Base-by-base conservation (phyloP, 2,329 filamentous ascomycete species). In the Ramularia endophylla region DNA sequence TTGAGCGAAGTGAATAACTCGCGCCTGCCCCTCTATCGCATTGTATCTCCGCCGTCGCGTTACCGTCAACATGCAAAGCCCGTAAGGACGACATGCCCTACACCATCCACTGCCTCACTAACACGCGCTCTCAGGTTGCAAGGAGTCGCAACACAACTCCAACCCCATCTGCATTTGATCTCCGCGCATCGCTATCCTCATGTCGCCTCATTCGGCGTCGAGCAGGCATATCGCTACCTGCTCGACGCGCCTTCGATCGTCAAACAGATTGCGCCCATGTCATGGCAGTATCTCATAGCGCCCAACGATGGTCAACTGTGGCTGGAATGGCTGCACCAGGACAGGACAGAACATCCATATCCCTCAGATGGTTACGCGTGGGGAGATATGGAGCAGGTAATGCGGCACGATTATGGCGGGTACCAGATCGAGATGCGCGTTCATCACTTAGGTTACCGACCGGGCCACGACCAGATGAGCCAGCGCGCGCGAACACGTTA, bases 291-390 rank as follows among this genome's bases (percentile, higher is more conserved):
- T 63, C 78, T 97, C 42, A 81, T 92, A 55, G 77, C 80, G 39
- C 90, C 90, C 8, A 75, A 75, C 38, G 87, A 94, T 65, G 88
- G 88, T 41, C 83, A 82, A 7, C 77, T 95, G 32, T 78, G 92
- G 60, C 73, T 97, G 49, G 84, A 85, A 38, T 97, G 90, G 90
- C 88, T 95, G 63, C 85, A 90, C 2, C 71, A 84, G 38, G 75
- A 81, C 55, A 77, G 81, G 43, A 65, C 85, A 41, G 79, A 78
- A 3, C 80, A 77, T 2, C 83, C 81, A 55, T 94, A 89, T 60
- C 82, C 90, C 7, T 94, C 85, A 27, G 90, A 98, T 69, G 92
- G 92, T 34, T 94, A 89, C 62, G 74, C 95, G 13, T 98, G 89
- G 89, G 81, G 81, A 12, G 85, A 88, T 53, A 77, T 79, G 5